phyloP scores from a whole-genome alignment of 2,329 filamentous ascomycete species.

The Bipolaris cookei region DNA sequence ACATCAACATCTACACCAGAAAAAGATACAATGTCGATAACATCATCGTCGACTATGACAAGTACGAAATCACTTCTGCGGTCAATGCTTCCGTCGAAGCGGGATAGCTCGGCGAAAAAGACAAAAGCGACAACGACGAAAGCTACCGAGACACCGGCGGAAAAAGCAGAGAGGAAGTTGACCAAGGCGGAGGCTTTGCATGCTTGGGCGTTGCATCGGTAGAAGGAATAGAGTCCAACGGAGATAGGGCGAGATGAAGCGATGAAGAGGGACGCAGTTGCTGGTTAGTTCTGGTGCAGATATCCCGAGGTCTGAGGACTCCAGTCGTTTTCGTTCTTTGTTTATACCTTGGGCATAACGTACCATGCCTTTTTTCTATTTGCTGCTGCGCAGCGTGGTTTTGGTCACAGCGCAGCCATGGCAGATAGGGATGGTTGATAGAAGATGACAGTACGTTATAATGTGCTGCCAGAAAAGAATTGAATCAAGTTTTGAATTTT shows the following conservation, averaged over 20 bases:
- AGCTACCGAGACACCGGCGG: conserved; percentile 9
- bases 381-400: too few species aligned
- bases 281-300: not conserved
- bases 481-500: too few species aligned
- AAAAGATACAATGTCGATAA: conserved; percentile 26
- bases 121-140: conserved; percentile 6
- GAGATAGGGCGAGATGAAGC: not conserved
- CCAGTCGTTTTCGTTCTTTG: too few species aligned
- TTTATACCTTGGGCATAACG: too few species aligned
- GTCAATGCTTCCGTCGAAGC: conserved; percentile 27
- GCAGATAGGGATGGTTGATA: too few species aligned
- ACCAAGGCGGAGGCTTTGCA: conserved; percentile 28
- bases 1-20: conserved; percentile 2
- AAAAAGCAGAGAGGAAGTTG: conserved; percentile 20
- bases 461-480: too few species aligned
- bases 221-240: not conserved
- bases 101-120: not conserved
- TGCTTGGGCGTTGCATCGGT: conserved; percentile 19
- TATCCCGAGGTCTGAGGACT: too few species aligned
- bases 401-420: too few species aligned
- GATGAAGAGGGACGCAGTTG: not conserved
- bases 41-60: conserved; percentile 33
- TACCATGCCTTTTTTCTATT: too few species aligned
- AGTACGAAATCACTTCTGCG: conserved; percentile 34
- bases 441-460: too few species aligned